Evolutionary conservation across 768 basidiomycete species (phyloP), one percentile per base, ranked within the genome.

Genomic region (Rhodocollybia butyracea): DNA sequence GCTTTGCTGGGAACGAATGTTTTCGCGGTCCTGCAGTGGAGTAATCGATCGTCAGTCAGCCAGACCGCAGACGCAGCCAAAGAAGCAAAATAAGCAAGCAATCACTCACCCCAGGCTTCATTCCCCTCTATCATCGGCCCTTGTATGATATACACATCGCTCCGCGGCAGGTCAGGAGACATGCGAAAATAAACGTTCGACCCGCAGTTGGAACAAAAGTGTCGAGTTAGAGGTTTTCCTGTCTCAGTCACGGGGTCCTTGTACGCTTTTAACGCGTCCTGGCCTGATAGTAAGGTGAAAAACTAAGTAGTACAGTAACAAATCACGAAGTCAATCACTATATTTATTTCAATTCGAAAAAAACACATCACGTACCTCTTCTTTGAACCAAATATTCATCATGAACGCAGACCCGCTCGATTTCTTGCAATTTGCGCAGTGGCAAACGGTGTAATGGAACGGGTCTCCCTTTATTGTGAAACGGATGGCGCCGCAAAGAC

Each of bases 371-470:
- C 68, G 29, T 46, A 76, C 76, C 59, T 73, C 57, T 15, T 53
- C 58, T 31, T 64, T 62, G 57, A 73, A 76, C 53, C 73, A 70
- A 5, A 62, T 61, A 42, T 74, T 75, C 40, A 71, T 64, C 69
- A 75, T 69, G 55, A 75, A 75, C 17, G 72, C 72, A n/a, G 70
- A 64, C 5, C 76, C 75, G 17, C 69, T 73, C 19, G 70, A 66
- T 61, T 76, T 76, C 61, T 68, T 70, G 59, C 76, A 76, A 45
- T 76, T 73, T n/a, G 52, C 53, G 59, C 76, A 78, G 60, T 78
- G 73, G 58, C 76, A 77, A 1, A 76, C 66, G n/a, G 69, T 62
- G 54, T 72, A 73, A 1, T 68, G 64, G 50, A 73, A 36, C 3
- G 75, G 76, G 30, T 72, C 69, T 1, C 72, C 75, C 15, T 57